Base-by-base conservation (phyloP, 768 basidiomycete species). In the Suillus luteus region DNA sequence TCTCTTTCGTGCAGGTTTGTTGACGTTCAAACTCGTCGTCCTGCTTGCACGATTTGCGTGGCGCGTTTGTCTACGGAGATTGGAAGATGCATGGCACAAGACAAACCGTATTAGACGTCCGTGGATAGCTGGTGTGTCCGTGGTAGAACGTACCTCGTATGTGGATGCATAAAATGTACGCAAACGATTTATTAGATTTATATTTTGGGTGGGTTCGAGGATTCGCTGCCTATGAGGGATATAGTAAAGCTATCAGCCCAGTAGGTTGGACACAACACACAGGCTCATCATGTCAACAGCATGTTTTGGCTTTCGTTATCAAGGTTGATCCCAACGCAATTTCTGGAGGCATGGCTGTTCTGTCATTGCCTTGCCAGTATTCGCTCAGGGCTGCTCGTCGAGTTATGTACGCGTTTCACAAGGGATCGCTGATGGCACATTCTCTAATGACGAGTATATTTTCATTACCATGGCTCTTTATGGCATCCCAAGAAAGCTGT, bases 1-100 rank as follows among this genome's bases (percentile, higher is more conserved):
- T 58, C 17, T 58, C 17, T 27, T 41, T 17, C 57, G 57, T 27
- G 57, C 57, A 41, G 57, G 57, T 27, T 41, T 41, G 38, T 17
- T 58, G 38, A 41, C 35, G 57, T 58, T 41, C 24, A 58, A 58
- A 19, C 5, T 58, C 57, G 5, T 58, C 40, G 40, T 17, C 57
- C 24, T 58, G 40, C 38, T 58, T 27, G 57, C 10, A 41, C 38
- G 57, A 58, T 19, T 41, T 17, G 40, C 17, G 9, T 58, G 38
- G 24, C 24, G 17, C 10, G 19, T 8, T 6, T 58, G 24, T 41
- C 24, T 58, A 7, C 57, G 57, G 40, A 17, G 15, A 40, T 40
- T 57, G 55, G 14, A 24, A 14, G 9, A 11, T 24, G 24, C 17
- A 24, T 40, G 19, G 38, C 27, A 41, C 17, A 58, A 19, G 17